phyloP scores from a whole-genome alignment of 345 rosid species.

The Brassica incana region DNA sequence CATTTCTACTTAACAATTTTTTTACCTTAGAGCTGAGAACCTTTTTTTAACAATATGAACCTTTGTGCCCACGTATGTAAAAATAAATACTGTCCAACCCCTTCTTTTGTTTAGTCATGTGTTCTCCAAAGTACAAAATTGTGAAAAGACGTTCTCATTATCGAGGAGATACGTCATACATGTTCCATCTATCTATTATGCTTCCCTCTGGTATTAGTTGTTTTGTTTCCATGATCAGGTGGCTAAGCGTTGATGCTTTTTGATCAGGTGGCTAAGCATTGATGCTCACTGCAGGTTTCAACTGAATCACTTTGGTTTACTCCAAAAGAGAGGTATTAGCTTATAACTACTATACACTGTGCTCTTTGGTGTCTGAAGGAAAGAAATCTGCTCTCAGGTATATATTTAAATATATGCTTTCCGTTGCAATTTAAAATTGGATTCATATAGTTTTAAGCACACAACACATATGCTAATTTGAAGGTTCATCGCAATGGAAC shows the following conservation, averaged over 20 bases:
- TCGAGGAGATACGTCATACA: neutral
- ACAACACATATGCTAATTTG: neutral
- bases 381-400: neutral
- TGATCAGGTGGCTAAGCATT: too few species aligned
- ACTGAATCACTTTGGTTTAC: too few species aligned
- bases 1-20: neutral
- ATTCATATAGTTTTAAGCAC: neutral
- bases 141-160: neutral
- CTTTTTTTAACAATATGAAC: neutral
- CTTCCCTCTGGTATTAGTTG: neutral
- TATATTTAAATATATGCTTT: too few species aligned
- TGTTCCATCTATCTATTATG: too few species aligned
- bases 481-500: neutral
- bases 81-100: slow-evolving; percentile 9
- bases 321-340: too few species aligned
- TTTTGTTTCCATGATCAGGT: too few species aligned
- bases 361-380: neutral
- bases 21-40: neutral
- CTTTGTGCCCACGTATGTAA: neutral
- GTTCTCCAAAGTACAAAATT: neutral
- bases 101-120: slow-evolving; percentile 19
- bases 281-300: too few species aligned
- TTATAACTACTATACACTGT: neutral
- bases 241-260: too few species aligned
- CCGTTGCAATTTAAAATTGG: too few species aligned